Conservation (phyloP, 1,284 basidiomycete genomes). For the Marasmius tenuissimus region DNA sequence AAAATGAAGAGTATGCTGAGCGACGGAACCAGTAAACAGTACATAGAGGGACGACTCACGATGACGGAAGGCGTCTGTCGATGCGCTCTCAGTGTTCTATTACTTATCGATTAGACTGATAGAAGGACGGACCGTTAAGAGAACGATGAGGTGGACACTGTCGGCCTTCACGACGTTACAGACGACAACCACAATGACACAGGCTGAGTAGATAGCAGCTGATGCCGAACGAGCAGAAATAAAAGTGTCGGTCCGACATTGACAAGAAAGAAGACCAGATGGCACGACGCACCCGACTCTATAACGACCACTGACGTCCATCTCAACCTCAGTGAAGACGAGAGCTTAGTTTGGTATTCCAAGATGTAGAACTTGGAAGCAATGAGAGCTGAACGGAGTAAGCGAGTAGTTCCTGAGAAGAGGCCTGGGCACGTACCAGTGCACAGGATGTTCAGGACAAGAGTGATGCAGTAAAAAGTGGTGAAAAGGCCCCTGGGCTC, state of each 20-base stretch:
- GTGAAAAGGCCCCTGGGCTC: slow-evolving; percentile 6
- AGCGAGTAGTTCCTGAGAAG: not conserved
- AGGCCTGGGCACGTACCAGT: slow-evolving; percentile 5
- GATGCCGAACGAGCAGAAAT: too few species aligned
- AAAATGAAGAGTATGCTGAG: too few species aligned
- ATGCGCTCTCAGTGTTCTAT: too few species aligned
- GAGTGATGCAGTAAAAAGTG: slow-evolving; percentile 10
- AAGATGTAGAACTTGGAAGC: slow-evolving; percentile 3
- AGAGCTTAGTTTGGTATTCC: slow-evolving; percentile 1
- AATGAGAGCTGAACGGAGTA: slow-evolving; percentile 4
- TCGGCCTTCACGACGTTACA: slow-evolving; percentile 3
- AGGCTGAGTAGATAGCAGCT: slow-evolving; percentile 10
- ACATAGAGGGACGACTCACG: too few species aligned
- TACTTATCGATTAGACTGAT: too few species aligned
- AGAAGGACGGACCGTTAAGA: too few species aligned
- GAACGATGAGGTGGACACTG: not conserved
- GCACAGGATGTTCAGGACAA: slow-evolving; percentile 8
- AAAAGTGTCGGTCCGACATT: not conserved
- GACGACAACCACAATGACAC: slow-evolving; percentile 6
- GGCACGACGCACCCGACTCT: slow-evolving; percentile 6
- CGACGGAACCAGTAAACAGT: too few species aligned
- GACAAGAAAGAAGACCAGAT: too few species aligned
- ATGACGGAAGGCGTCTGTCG: too few species aligned
- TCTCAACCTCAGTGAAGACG: slow-evolving; percentile 3
- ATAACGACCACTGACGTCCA: slow-evolving; percentile 7